These are phyloP conservation scores for Lepidopterella palustris DNA, from an alignment of 495 filamentous ascomycete genomes.

Conservation along the genomic window DNA sequence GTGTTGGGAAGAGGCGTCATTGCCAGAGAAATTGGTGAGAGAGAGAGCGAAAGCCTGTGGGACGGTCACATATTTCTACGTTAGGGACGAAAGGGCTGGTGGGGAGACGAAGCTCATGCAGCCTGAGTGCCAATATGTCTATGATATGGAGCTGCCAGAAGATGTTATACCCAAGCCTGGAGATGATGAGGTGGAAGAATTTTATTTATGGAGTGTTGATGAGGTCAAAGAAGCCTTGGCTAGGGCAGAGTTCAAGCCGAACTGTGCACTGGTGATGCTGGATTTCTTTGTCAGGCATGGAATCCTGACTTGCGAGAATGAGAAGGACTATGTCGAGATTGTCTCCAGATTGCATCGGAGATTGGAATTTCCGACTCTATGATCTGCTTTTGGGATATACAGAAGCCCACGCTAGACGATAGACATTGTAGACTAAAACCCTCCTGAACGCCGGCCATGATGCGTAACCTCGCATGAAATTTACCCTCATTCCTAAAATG, in stretches of 20 bases:
- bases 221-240: conserved; percentile 66
- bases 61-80: conserved; percentile 78
- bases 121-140: conserved; percentile 88
- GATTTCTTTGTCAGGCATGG: conserved; percentile 91
- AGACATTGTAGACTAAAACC: background rate
- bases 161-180: conserved; percentile 64
- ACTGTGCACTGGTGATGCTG: conserved; percentile 74
- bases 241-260: conserved; percentile 81
- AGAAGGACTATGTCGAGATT: conserved; percentile 76
- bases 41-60: conserved; percentile 51
- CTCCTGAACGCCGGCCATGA: conserved; percentile 25
- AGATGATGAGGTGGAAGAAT: conserved; percentile 84
- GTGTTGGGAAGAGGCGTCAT: conserved; percentile 79
- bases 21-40: conserved; percentile 65
- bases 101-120: conserved; percentile 85
- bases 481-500: too few relatives aligned
- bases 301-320: conserved; percentile 72
- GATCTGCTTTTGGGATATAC: conserved; percentile 17
- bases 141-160: conserved; percentile 71
- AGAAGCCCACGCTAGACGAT: conserved; percentile 7
- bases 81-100: conserved; percentile 68
- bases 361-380: conserved; percentile 66
- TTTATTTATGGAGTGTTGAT: conserved; percentile 66
- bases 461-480: too few relatives aligned
- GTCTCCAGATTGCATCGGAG: conserved; percentile 66